Evolutionary conservation across 345 rosid species (phyloP).

Genomic region (Mercurialis annua): DNA sequence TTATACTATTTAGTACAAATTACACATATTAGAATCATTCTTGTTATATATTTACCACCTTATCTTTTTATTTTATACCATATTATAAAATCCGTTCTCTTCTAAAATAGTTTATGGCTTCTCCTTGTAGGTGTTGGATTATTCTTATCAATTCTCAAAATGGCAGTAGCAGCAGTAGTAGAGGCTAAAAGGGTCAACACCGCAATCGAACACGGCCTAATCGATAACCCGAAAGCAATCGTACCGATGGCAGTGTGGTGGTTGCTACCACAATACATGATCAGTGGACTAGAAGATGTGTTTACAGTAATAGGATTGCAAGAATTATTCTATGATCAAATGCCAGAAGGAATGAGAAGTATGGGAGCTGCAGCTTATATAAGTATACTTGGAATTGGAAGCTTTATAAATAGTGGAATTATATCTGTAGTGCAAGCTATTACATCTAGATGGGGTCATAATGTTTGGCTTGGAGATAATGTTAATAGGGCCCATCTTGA

Average conservation of each 20-base stretch:
- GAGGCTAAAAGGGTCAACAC: slow-evolving; percentile 57
- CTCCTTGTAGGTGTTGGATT: slow-evolving; percentile 79
- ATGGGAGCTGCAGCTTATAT: slow-evolving; percentile 76
- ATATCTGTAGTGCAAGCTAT: slow-evolving; percentile 51
- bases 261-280: slow-evolving; percentile 79
- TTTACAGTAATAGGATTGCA: slow-evolving; percentile 77
- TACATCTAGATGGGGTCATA: slow-evolving; percentile 31
- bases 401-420: slow-evolving; percentile 58
- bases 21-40: too few species aligned
- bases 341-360: slow-evolving; percentile 84
- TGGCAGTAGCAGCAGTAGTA: slow-evolving; percentile 57
- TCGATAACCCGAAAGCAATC: slow-evolving; percentile 45
- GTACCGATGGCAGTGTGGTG: slow-evolving; percentile 78
- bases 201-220: slow-evolving; percentile 49
- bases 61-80: too few species aligned
- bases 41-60: too few species aligned
- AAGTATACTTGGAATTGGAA: slow-evolving; percentile 66
- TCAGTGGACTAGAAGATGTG: slow-evolving; percentile 56
- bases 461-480: slow-evolving; percentile 64
- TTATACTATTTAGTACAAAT: too few species aligned
- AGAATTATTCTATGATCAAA: slow-evolving; percentile 82
- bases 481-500: slow-evolving; percentile 61
- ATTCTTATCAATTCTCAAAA: slow-evolving; percentile 51
- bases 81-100: too few species aligned
- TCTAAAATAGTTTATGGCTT: too few species aligned